These are phyloP conservation scores for Wickerhamomyces sydowiorum DNA, from an alignment of 805 yeast species.

Conservation along the genomic window DNA sequence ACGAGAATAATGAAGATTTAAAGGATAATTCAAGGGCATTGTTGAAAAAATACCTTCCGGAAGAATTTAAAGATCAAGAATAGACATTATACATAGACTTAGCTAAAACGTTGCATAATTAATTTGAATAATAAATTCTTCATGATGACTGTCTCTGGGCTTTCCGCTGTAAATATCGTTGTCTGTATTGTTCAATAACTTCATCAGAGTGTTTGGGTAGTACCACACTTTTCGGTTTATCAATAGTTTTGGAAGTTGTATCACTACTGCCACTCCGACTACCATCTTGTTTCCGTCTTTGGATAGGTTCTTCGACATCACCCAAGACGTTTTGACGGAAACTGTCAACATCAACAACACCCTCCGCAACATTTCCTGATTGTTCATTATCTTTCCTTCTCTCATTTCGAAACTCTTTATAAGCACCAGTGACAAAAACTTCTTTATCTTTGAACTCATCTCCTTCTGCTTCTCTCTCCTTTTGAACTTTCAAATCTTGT, in stretches of 20 bases:
- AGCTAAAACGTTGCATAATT: no score
- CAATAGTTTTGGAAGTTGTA: no score
- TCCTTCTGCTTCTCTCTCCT: conserved; percentile 35
- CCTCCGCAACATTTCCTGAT: background rate
- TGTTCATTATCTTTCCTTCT: conserved; percentile 6
- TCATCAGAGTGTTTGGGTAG: conserved; percentile 13
- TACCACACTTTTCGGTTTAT: conserved; percentile 1
- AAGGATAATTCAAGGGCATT: conserved; percentile 40
- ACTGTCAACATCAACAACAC: background rate
- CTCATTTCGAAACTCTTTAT: conserved; percentile 30
- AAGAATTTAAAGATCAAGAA: background rate
- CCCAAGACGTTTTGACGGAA: background rate
- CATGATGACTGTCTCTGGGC: background rate
- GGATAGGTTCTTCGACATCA: background rate
- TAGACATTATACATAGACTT: background rate
- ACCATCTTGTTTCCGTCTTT: background rate
- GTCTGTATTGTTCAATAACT: conserved; percentile 10
- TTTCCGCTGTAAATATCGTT: conserved; percentile 1
- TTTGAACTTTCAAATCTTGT: conserved; percentile 29
- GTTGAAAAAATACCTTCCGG: conserved; percentile 37
- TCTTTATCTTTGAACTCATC: conserved; percentile 33
- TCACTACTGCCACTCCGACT: no score
- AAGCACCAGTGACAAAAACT: conserved; percentile 43
- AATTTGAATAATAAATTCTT: no score
- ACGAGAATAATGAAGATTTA: conserved; percentile 43